Conservation (phyloP, 768 basidiomycete genomes). For the Suillus clintonianus region DNA sequence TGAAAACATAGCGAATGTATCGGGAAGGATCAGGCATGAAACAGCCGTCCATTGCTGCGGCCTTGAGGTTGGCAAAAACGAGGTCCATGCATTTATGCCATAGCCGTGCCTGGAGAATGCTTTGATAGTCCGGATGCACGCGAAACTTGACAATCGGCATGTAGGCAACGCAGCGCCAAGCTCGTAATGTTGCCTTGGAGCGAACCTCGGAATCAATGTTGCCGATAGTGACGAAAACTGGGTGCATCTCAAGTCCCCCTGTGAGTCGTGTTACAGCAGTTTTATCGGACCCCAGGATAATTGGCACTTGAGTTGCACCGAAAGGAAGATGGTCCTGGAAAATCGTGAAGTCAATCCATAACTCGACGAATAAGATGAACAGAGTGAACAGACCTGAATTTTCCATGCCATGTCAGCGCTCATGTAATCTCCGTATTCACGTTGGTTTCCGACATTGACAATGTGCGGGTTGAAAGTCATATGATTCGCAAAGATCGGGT, state of each 20-base stretch:
- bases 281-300: conserved; percentile 33
- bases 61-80: conserved; percentile 29
- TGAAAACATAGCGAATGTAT: not conserved
- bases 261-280: conserved; percentile 32
- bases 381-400: conserved; percentile 20
- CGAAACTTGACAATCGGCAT: conserved; percentile 32
- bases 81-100: conserved; percentile 34
- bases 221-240: conserved; percentile 9
- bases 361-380: no score
- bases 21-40: conserved; percentile 28
- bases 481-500: conserved; percentile 23
- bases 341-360: no score
- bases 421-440: conserved; percentile 26
- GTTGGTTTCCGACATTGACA: not conserved
- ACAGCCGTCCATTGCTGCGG: conserved; percentile 26
- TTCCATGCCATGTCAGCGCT: conserved; percentile 18
- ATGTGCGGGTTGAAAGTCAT: conserved; percentile 23
- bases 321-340: conserved; percentile 20
- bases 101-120: conserved; percentile 25
- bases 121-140: conserved; percentile 16
- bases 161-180: conserved; percentile 19
- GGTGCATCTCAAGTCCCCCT: conserved; percentile 31
- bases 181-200: not conserved
- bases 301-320: conserved; percentile 30
- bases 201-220: conserved; percentile 31